Evolutionary conservation across 805 yeast genomes (phyloP), one percentile per base, ranked within the genome.

Genomic region (Kodamaea kaohsiungensis): DNA sequence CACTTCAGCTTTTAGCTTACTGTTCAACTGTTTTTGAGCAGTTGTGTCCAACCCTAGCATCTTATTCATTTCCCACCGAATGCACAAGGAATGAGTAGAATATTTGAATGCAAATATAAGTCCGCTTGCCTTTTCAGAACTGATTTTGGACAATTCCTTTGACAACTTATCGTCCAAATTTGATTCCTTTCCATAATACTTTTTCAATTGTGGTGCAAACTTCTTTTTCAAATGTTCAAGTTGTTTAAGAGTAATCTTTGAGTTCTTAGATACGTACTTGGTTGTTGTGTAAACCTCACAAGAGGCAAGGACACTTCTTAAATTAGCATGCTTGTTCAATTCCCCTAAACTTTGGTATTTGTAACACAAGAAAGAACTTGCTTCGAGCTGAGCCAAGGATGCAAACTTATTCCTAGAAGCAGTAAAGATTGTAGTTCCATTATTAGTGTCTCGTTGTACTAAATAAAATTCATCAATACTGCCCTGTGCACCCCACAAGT

Each of bases 31-130:
- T 35, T 22, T 48, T 12, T 7, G 3, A 4, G 40, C 37, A 19
- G 6, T n/a, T 22, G 27, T 37, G 27, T 48, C 50, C 13, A 40
- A 16, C 8, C 50, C 50, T 17, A 48, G 27, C 46, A 48, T 27
- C n/a, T 22, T 59, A 33, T 63, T 65, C 9, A 74, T 55, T 48
- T 71, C 73, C 73, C 75, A 71, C 38, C 57, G 59, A 5, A 72
- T 61, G 62, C 65, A 64, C 22, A 69, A 54, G 8, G 70, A 52
- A 22, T 54, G 54, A 25, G 54, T 53, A 5, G 74, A 68, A 52
- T 64, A 70, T 39, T 59, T 63, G 22, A 59, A 19, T 0, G 76
- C 77, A 61, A 73, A 69, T 8, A 72, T 65, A 43, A 73, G 55
- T 17, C 49, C 53, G 0, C 64, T 53, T 0, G 70, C 73, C 39